phyloP scores from a whole-genome alignment of 257 asterid genomes.

The Solanum dulcamara region DNA sequence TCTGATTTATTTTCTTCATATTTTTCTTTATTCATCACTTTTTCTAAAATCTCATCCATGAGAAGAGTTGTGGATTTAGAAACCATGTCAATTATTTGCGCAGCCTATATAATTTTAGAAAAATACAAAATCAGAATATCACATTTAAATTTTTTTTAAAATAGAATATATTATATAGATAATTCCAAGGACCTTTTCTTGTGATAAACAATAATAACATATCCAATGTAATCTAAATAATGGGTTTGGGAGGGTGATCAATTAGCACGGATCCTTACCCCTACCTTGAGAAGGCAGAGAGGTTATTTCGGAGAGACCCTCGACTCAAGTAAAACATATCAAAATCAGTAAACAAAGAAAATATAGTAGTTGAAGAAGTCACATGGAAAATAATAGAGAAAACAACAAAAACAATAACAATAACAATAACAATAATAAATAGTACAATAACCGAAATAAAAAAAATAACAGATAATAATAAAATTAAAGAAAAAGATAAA shows the following conservation, averaged over 20 bases:
- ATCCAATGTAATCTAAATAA: background rate
- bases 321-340: background rate
- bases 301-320: background rate
- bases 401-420: no score
- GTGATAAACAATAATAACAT: background rate
- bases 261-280: background rate
- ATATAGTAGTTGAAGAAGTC: background rate
- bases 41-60: background rate
- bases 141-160: background rate
- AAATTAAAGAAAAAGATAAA: background rate
- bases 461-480: background rate
- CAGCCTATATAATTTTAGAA: conserved; percentile 6
- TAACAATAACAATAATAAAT: background rate
- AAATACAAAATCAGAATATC: background rate
- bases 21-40: background rate
- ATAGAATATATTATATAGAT: background rate
- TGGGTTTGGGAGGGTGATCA: background rate
- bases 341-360: background rate
- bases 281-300: background rate
- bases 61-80: background rate
- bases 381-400: background rate
- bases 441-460: background rate
- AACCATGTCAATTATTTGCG: background rate
- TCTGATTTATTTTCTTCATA: background rate
- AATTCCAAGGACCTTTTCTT: conserved; percentile 7